Percentiles rank a stretch among this genome's conserved stretches.
phyloP scores from a whole-genome alignment of 2,329 filamentous ascomycete genomes.

The Colletotrichum sp. region DNA sequence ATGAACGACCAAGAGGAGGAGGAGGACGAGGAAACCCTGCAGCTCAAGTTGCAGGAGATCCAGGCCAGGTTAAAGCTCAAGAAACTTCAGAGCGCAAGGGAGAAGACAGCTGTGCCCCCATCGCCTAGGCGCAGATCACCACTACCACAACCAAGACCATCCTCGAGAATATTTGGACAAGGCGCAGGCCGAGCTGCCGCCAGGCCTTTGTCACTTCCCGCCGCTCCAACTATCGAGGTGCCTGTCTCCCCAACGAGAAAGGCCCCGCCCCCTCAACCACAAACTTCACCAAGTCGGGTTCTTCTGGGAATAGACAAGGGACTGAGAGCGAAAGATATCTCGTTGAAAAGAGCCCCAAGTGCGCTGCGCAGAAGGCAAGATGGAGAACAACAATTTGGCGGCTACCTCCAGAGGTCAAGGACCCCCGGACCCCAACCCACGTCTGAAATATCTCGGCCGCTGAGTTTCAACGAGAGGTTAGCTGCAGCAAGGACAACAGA shows the following conservation, averaged over 20 bases:
- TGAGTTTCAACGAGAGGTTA: slow-evolving; percentile 85
- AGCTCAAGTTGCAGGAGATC: slow-evolving; percentile 86
- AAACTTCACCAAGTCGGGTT: slow-evolving; percentile 79
- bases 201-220: slow-evolving; percentile 24
- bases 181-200: slow-evolving; percentile 12
- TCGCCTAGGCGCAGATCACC: slow-evolving; percentile 3
- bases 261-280: slow-evolving; percentile 53
- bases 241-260: slow-evolving; percentile 75
- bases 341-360: slow-evolving; percentile 75
- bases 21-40: slow-evolving; percentile 88
- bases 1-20: slow-evolving; percentile 60
- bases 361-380: slow-evolving; percentile 40
- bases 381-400: slow-evolving; percentile 32
- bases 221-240: slow-evolving; percentile 63
- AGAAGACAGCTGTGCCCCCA: slow-evolving; percentile 31
- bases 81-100: slow-evolving; percentile 74
- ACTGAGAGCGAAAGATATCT: slow-evolving; percentile 79
- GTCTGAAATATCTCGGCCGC: slow-evolving; percentile 41
- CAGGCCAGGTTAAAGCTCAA: slow-evolving; percentile 88
- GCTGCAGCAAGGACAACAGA: slow-evolving; percentile 71
- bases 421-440: slow-evolving; percentile 35
- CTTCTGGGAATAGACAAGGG: slow-evolving; percentile 91
- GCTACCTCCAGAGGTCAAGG: slow-evolving; percentile 50
- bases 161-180: slow-evolving; percentile 30
- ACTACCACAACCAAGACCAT: slow-evolving; percentile 20